Percentiles rank a stretch among this genome's conserved stretches.
Evolutionary conservation across 208 protist genomes (phyloP).

Genomic region (Trichomonas tenax): DNA sequence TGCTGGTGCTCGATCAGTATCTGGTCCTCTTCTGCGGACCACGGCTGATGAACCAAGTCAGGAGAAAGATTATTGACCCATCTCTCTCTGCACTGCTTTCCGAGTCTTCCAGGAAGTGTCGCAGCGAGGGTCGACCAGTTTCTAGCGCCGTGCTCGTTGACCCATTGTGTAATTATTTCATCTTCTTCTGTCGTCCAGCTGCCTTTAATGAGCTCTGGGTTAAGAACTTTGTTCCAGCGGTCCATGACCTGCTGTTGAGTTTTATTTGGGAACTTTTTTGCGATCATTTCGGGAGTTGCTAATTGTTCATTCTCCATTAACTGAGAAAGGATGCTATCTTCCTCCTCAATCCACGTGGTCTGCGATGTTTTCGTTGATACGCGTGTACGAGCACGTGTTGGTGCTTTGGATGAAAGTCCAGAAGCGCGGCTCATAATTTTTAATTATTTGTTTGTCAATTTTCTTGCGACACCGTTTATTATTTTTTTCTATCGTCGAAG

Average conservation of each 20-base stretch:
- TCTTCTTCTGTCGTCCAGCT: neutral
- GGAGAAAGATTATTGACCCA: neutral
- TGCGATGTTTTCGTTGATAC: neutral
- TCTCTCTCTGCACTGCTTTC: neutral
- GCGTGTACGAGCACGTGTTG: neutral
- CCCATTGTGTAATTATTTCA: neutral
- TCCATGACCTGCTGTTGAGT: neutral
- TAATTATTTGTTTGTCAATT: neutral
- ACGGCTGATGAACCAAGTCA: neutral
- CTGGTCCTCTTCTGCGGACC: neutral
- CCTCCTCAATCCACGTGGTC: neutral
- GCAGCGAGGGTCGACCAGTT: neutral
- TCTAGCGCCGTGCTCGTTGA: neutral
- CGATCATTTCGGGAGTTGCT: neutral
- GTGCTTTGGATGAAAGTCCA: neutral
- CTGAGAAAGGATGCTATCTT: neutral
- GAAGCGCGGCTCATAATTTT: neutral
- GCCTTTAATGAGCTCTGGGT: neutral
- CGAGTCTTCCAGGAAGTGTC: neutral
- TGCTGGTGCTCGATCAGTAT: neutral
- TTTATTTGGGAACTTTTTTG: neutral
- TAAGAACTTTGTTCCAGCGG: slow-evolving; percentile 4
- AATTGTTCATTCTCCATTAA: neutral
- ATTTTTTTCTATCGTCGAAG: too few species aligned
- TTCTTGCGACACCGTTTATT: neutral